Evolutionary conservation across 495 filamentous ascomycete species (phyloP).

Genomic region (Rhizodiscina lignyota): DNA sequence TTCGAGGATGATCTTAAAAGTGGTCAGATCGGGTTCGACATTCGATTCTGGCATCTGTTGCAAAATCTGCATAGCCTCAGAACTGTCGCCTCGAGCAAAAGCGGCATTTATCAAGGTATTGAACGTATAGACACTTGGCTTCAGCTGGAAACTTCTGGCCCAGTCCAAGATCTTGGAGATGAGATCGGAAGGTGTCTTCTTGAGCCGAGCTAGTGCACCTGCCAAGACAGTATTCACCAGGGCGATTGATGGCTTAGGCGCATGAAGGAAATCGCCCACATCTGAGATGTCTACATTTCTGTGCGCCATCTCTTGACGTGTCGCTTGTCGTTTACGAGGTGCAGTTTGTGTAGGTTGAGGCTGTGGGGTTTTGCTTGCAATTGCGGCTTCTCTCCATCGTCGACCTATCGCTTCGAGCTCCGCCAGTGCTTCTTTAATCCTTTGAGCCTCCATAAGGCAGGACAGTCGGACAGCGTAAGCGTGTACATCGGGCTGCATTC

Average conservation of each 20-base stretch:
- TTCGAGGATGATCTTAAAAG: constrained; percentile 38
- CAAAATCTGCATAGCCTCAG: neutral
- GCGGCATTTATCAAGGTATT: constrained; percentile 19
- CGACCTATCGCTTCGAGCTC: constrained; percentile 44
- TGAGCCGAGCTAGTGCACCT: constrained; percentile 29
- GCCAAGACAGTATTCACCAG: constrained; percentile 45
- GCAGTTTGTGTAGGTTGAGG: too few relatives aligned
- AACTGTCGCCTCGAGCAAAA: neutral
- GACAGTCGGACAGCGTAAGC: constrained; percentile 49
- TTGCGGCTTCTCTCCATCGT: constrained; percentile 28
- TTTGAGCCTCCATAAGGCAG: constrained; percentile 34
- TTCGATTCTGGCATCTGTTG: constrained; percentile 21
- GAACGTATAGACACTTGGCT: constrained; percentile 39
- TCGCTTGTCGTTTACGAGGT: too few relatives aligned
- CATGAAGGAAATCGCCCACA: constrained; percentile 19
- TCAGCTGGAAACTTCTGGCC: constrained; percentile 37
- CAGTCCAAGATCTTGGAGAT: constrained; percentile 37
- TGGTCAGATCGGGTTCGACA: constrained; percentile 39
- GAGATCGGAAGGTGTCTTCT: constrained; percentile 16
- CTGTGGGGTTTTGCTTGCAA: too few relatives aligned
- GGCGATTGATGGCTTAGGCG: constrained; percentile 36
- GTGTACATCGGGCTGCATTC: constrained; percentile 33
- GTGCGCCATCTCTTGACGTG: neutral
- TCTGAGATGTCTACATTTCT: constrained; percentile 3
- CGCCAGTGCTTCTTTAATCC: constrained; percentile 29